Base-by-base conservation (phyloP, 2,329 filamentous ascomycete genomes). In the Exophiala sp. region DNA sequence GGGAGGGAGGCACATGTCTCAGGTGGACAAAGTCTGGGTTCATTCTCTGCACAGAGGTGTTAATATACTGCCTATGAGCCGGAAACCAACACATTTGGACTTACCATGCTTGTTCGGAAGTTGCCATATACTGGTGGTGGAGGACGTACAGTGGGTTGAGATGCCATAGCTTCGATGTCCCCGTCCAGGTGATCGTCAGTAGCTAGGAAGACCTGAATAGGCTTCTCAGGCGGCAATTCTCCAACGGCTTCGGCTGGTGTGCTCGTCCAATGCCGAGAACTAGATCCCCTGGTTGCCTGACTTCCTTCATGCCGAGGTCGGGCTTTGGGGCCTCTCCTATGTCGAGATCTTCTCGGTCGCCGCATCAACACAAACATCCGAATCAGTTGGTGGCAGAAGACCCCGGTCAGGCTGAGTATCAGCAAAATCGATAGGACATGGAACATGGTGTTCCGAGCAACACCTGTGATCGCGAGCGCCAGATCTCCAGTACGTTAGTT, bases 81-180 rank as follows among this genome's bases (percentile, higher is more conserved):
- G 14, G 21, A 1, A 37, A 41, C 34, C 5, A 19, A 10, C 9
- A 7, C 19, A 13, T 9, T n/a, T 22, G 10, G 3, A 81, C 83
- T 67, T 76, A 87, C 83, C 68, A 93, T 86, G 62, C 85, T 91
- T 66, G 83, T 82, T 45, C 88, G 76, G 86, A 88, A 94, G 1
- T 88, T 71, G 0, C 89, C 89, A 64, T 95, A 95, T 1, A 88
- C 88, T 0, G 90, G 89, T 2, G 90, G 89, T 7, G 82, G 80
- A 16, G 75, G 58, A 60, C 62, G 64, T 47, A 65, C 51, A 16
- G 82, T 81, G 35, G 71, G 69, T 0, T 76, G 6, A 18, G 70
- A 51, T 79, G 75, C 43, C 58, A 52, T 46, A 34, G 29, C 27
- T 75, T 65, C 2, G 76, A 78, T 24, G 57, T 37, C 62, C 60